Conservation (phyloP, 1,284 basidiomycete genomes). For the Pseudozyma tsukubaensis region DNA sequence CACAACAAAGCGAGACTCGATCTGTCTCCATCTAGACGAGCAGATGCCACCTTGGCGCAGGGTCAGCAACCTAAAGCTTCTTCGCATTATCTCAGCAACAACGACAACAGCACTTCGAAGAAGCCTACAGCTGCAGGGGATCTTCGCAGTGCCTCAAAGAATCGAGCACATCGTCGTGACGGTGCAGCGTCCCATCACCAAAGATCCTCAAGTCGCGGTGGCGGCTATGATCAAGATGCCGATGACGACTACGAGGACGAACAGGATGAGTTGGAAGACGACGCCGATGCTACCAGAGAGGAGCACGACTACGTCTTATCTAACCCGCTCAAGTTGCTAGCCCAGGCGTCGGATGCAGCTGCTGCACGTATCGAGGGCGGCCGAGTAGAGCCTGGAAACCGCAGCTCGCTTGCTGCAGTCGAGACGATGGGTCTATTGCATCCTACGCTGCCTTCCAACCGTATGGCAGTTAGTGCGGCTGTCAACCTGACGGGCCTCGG, state of each 20-base stretch:
- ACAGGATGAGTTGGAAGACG: slow-evolving; percentile 57
- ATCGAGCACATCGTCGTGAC: slow-evolving; percentile 23
- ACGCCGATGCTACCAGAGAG: slow-evolving; percentile 44
- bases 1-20: slow-evolving; percentile 31
- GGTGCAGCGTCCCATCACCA: slow-evolving; percentile 23
- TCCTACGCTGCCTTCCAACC: slow-evolving; percentile 32
- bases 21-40: slow-evolving; percentile 29
- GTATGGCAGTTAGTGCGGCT: slow-evolving; percentile 47
- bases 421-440: slow-evolving; percentile 58
- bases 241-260: slow-evolving; percentile 55
- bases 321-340: slow-evolving; percentile 57
- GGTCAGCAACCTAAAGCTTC: slow-evolving; percentile 13
- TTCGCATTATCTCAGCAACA: slow-evolving; percentile 12
- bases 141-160: slow-evolving; percentile 34
- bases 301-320: slow-evolving; percentile 58
- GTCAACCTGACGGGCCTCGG: slow-evolving; percentile 48
- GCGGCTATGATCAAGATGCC: slow-evolving; percentile 39
- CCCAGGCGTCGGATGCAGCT: slow-evolving; percentile 58
- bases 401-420: slow-evolving; percentile 42
- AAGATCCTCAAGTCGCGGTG: slow-evolving; percentile 27
- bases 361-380: slow-evolving; percentile 47
- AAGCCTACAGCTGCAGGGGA: slow-evolving; percentile 11
- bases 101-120: slow-evolving; percentile 15
- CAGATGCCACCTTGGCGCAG: slow-evolving; percentile 1
- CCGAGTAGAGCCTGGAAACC: slow-evolving; percentile 34